Conservation (phyloP, 2,329 filamentous ascomycete species). For the Trichoderma endophyticum region DNA sequence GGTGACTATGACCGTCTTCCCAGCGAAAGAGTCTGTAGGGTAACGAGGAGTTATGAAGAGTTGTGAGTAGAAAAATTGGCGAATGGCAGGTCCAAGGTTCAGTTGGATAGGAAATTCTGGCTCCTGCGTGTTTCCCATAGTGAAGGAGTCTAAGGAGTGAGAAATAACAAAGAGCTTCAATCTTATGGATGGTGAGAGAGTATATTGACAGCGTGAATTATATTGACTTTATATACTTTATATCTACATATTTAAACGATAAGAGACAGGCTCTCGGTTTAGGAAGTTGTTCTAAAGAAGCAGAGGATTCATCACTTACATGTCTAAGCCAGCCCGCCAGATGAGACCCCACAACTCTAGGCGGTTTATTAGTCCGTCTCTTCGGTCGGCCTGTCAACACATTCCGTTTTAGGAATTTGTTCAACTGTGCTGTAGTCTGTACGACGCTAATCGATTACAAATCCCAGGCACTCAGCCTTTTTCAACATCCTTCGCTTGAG, state of each 20-base stretch:
- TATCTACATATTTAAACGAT: not conserved
- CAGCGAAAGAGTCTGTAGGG: not conserved
- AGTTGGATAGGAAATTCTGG: not conserved
- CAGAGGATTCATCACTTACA: not conserved
- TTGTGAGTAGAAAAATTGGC: not conserved
- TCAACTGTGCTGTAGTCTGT: not conserved
- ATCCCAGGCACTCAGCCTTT: not conserved
- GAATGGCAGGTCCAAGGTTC: not conserved
- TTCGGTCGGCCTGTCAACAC: not conserved
- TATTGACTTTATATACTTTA: not conserved
- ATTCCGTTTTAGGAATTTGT: not conserved
- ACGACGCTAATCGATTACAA: not conserved
- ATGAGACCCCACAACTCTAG: not conserved
- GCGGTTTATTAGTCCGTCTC: no score
- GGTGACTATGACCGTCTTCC: not conserved
- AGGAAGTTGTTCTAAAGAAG: not conserved
- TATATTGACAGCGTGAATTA: not conserved
- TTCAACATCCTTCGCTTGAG: not conserved
- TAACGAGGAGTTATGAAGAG: not conserved
- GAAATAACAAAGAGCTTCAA: not conserved
- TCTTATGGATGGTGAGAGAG: not conserved
- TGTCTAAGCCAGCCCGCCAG: not conserved
- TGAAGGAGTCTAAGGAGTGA: rapidly evolving
- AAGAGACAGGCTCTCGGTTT: not conserved
- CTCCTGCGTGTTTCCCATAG: not conserved